phyloP scores from a whole-genome alignment of 2,329 filamentous ascomycete genomes.

The Dryadomyces quercus-mongolicae region DNA sequence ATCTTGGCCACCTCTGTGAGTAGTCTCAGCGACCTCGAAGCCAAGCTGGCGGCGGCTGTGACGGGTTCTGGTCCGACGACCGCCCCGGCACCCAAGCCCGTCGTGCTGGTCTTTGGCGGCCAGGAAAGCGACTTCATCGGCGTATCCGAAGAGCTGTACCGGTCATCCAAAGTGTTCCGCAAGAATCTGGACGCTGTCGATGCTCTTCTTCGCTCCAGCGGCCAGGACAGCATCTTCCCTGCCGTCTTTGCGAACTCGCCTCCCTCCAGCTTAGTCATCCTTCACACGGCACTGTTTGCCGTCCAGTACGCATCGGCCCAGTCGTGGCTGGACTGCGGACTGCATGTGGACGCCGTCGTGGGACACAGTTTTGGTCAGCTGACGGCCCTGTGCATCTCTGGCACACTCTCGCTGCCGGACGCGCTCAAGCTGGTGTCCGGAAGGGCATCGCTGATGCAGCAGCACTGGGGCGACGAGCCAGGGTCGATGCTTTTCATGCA shows the following conservation, averaged over 20 bases:
- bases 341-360: conserved; percentile 17
- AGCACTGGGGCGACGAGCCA: conserved; percentile 22
- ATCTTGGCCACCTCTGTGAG: no score
- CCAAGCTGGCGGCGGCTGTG: no score
- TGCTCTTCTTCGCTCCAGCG: conserved; percentile 11
- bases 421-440: conserved; percentile 18
- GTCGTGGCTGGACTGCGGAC: conserved; percentile 24
- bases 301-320: conserved; percentile 24
- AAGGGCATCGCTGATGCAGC: conserved; percentile 19
- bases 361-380: conserved; percentile 31
- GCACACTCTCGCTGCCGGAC: conserved; percentile 19
- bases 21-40: no score
- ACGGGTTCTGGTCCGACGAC: no score
- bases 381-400: conserved; percentile 24
- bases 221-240: conserved; percentile 16
- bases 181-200: conserved; percentile 13
- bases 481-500: conserved; percentile 28
- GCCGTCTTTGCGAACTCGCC: conserved; percentile 17
- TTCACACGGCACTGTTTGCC: conserved; percentile 28
- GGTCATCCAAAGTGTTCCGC: no score
- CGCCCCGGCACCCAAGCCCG: conserved; percentile 5
- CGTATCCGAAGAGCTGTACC: conserved; percentile 14
- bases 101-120: conserved; percentile 24
- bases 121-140: conserved; percentile 20
- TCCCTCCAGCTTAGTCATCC: conserved; percentile 13